Percentiles rank a stretch among this genome's conserved stretches.
phyloP scores from a whole-genome alignment of 176 grass and related monocot genomes.

The Leersia perrieri region DNA sequence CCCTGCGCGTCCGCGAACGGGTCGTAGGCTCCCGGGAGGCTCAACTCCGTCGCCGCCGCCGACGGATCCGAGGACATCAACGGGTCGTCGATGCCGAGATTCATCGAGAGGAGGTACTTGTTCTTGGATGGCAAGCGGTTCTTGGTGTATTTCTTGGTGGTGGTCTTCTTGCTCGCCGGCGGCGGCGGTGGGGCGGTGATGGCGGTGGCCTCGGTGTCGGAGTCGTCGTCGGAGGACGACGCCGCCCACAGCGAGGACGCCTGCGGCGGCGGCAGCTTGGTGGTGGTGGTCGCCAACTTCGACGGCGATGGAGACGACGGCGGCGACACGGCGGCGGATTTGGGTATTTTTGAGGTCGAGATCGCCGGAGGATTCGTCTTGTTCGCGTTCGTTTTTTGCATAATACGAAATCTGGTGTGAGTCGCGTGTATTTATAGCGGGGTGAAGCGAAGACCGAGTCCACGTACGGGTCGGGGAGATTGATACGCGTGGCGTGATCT shows the following conservation, averaged over 20 bases:
- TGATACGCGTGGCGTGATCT: not conserved
- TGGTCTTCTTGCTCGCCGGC: no score
- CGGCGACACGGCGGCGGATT: not conserved
- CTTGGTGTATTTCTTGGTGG: no score
- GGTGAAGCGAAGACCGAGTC: no score
- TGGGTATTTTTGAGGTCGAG: not conserved
- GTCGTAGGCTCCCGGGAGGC: no score
- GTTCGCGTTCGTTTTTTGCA: constrained; percentile 9
- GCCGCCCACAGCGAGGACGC: not conserved
- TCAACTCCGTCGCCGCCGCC: no score
- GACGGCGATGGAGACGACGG: constrained; percentile 19
- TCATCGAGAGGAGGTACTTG: no score
- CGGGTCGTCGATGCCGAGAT: no score
- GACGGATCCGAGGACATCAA: constrained; percentile 47
- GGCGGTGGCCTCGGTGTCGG: not conserved
- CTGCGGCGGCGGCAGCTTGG: no score
- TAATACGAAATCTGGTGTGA: not conserved
- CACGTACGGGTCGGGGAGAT: not conserved
- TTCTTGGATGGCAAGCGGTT: no score
- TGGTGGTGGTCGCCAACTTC: no score
- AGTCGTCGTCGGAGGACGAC: not conserved
- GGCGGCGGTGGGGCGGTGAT: no score
- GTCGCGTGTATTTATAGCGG: constrained; percentile 13
- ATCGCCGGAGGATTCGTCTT: not conserved
- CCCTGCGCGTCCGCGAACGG: constrained; percentile 62